A percentile compares a stretch with the other conserved stretches of the same genome.
phyloP scores from a whole-genome alignment of 345 rosid species.

The Moringa oleifera region DNA sequence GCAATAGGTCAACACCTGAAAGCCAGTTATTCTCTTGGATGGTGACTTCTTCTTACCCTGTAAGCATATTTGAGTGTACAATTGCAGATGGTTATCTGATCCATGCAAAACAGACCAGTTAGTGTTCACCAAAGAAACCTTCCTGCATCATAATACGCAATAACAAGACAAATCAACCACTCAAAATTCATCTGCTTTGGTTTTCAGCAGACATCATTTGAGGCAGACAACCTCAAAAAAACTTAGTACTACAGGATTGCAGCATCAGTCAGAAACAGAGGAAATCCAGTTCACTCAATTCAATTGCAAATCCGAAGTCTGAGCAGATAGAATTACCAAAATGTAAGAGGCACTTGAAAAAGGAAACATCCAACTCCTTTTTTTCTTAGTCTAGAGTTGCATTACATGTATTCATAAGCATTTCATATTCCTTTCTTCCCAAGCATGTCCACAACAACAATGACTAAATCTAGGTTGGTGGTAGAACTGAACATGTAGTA shows the following conservation, averaged over 20 bases:
- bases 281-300: not conserved
- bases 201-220: not conserved
- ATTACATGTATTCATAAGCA: not conserved
- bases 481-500: not conserved
- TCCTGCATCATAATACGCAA: not conserved
- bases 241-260: not conserved
- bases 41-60: conserved; percentile 38
- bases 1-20: conserved; percentile 26
- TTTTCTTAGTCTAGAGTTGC: not conserved
- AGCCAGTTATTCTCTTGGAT: conserved; percentile 42
- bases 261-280: not conserved
- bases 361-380: not conserved
- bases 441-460: not conserved
- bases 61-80: conserved; percentile 24
- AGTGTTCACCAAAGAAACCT: conserved; percentile 16
- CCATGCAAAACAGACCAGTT: conserved; percentile 28
- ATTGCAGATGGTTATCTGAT: conserved; percentile 33
- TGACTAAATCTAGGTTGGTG: not conserved
- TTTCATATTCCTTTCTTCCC: not conserved
- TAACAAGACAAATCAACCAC: conserved; percentile 10
- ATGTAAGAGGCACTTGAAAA: not conserved
- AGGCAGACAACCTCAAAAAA: not conserved
- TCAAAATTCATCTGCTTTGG: not conserved
- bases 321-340: not conserved
- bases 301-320: not conserved